Evolutionary conservation across 2,329 filamentous ascomycete genomes (phyloP), one percentile per base, ranked within the genome.

Genomic region (Phoma herbarum): DNA sequence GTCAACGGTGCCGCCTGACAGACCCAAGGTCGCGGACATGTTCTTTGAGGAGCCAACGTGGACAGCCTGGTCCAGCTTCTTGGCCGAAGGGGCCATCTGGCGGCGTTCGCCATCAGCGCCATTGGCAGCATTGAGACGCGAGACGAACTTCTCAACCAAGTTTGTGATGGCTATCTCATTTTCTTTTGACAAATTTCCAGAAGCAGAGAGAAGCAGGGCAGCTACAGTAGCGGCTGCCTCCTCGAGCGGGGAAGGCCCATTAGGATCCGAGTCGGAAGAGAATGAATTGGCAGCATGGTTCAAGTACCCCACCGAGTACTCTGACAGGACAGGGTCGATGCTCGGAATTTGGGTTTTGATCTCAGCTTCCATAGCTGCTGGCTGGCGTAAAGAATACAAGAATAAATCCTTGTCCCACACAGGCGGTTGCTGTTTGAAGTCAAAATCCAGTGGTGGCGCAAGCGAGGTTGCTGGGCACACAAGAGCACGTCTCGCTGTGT

Each of bases 231-330:
- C 84, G 46, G 93, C 92, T 48, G 95, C 95, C 76, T 98, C 93
- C 61, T 87, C 85, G 59, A 99, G 82, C 11, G 93, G 93, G 4
- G 91, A 92, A 55, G 85, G 81, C n/a, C 82, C 88, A 63, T 86
- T 83, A 37, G 86, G 74, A 64, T 96, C 92, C 51, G 81, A 80
- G 64, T 96, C 93, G 50, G 88, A 86, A 60, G 88, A 84, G 83
- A 91, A 96, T 50, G 90, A 84, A 65, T 89, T 93, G 46, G 93
- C 95, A 47, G 95, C 95, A 83, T 99, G 94, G 72, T 88, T 93
- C 69, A 99, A 84, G 76, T 98, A 99, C 57, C 95, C 95, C 65
- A 92, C 91, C 42, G 93, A 95, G 79, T 97, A 97, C 80, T 96
- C 91, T 47, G 92, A 93, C 67, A 97, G 83, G 63, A 96, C 85